Base-by-base conservation (phyloP, 257 asterid genomes). In the Solanum pennellii region DNA sequence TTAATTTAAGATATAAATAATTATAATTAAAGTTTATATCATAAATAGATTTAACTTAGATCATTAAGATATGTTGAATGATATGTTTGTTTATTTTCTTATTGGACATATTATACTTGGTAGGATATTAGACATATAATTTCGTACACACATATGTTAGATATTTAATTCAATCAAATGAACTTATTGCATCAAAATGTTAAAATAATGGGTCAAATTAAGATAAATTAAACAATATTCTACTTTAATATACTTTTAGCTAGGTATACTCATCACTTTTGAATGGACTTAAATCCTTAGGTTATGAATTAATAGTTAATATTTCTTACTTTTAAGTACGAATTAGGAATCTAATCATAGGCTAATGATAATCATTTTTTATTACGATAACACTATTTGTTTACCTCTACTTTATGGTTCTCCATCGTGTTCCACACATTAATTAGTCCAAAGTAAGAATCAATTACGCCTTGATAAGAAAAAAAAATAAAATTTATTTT, bases 271-370 rank as follows among this genome's bases (percentile, higher is more conserved):
- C 25, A 15, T 47, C 21, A 47, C 42, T 29, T 27, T 47, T 47
- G 44, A 47, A 0, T 76, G 56, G 12, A 41, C 60, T 41, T 41
- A 29, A 44, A 76, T 39, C 77, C 75, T 90, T 25, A 79, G 74
- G 47, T 42, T 39, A 87, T 66, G 23, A 76, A 76, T 41, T 39
- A n/a, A 41, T 21, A n/a, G 44, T 39, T 23, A 23, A 76, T 87
- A 84, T 87, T 82, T 85, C 86, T 87, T 87, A 27, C 15, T 6
- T 49, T 82, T 65, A 68, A 86, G 88, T 84, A 69, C 33, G 56
- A 68, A 45, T 73, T 71, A 66, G 75, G 68, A 80, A 68, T 86
- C 59, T 83, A 80, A 84, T 77, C 88, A 86, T 71, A 52, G 18
- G 31, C 88, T 60, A 82, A 39, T 86, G 29, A 77, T 73, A 65